These are phyloP conservation scores for Phytophthora sansomeana DNA, from an alignment of 352 stramenopile genomes.

Conservation along the genomic window DNA sequence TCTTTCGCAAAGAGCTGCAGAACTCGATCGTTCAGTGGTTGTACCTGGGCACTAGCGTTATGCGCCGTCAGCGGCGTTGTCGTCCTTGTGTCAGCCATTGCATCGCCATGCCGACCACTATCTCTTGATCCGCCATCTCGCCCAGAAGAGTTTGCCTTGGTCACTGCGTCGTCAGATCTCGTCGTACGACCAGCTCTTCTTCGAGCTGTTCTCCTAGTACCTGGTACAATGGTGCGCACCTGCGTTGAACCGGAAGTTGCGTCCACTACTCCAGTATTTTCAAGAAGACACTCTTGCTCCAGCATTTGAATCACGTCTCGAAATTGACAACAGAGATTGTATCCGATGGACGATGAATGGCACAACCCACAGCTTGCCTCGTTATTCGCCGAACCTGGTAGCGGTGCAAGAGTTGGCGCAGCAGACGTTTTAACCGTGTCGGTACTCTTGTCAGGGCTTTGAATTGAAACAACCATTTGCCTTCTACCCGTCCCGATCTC, in stretches of 20 bases:
- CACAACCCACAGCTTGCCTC: conserved; percentile 50
- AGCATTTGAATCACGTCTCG: conserved; percentile 57
- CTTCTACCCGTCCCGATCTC: neutral
- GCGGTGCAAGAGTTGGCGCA: neutral
- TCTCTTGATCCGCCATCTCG: conserved; percentile 10
- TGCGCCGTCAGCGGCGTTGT: neutral
- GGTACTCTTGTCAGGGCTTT: conserved; percentile 3
- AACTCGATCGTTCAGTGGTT: conserved; percentile 36
- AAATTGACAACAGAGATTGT: conserved; percentile 74
- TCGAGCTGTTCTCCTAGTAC: conserved; percentile 11
- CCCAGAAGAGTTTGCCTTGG: neutral
- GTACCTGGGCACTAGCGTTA: neutral
- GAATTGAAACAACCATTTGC: neutral
- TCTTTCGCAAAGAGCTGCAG: conserved; percentile 62
- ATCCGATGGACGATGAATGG: conserved; percentile 63
- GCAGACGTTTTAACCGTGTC: conserved; percentile 1
- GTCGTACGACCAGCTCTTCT: conserved; percentile 20
- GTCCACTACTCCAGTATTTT: neutral
- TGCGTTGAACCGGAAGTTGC: neutral
- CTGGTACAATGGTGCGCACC: neutral
- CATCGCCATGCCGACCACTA: conserved; percentile 11
- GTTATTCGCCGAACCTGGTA: neutral
- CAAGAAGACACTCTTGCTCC: conserved; percentile 41
- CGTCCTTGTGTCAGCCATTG: conserved; percentile 2
- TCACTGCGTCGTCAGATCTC: conserved; percentile 6